Base-by-base conservation (phyloP, 768 basidiomycete species). In the Clitopilus hobsonii region DNA sequence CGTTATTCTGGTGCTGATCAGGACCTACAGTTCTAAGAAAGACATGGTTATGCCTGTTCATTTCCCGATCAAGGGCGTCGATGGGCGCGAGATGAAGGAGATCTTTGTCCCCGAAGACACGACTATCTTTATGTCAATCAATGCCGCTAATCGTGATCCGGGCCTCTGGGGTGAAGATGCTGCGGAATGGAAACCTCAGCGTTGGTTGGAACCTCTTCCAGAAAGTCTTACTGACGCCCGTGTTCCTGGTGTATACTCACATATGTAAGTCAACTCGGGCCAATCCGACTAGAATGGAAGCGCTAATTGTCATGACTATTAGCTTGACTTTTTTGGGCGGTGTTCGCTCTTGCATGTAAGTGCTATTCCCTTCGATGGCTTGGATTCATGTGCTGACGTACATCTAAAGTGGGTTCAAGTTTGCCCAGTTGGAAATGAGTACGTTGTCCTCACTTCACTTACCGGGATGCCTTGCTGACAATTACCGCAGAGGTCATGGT, bases 361-460 rank as follows among this genome's bases (percentile, higher is more conserved):
- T 67, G 2, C 52, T 24, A 27, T 20, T 5, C 10, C 2, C 3
- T 16, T 25, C 18, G 11, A 22, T 29, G 29, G 6, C 5, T 2
- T 1, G 7, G 38, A 4, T 16, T 47, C 25, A 29, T 22, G 29
- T 26, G 4, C 52, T 49, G 14, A 45, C 47, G 13, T 48, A n/a
- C n/a, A 25, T 38, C 45, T 20, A 8, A 56, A 70, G 71, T 13
- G 71, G 72, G 3, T 72, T 73, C 65, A 73, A 74, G 56, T 74
- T 75, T 57, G 65, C 74, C 5, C 68, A 74, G 56, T 58, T 73
- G 32, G 73, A 74, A 55, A 73, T 72, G 61, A 74, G 73, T 74
- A 51, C 38, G 72, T 53, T 38, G 22, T 3, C n/a, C n/a, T 20
- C 5, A 11, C 16, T 26, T 5, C 16, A 18, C 3, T 25, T n/a